A percentile compares a stretch with the other conserved stretches of the same genome.
Conservation (phyloP, 805 yeast genomes). For the Metschnikowia proteae region DNA sequence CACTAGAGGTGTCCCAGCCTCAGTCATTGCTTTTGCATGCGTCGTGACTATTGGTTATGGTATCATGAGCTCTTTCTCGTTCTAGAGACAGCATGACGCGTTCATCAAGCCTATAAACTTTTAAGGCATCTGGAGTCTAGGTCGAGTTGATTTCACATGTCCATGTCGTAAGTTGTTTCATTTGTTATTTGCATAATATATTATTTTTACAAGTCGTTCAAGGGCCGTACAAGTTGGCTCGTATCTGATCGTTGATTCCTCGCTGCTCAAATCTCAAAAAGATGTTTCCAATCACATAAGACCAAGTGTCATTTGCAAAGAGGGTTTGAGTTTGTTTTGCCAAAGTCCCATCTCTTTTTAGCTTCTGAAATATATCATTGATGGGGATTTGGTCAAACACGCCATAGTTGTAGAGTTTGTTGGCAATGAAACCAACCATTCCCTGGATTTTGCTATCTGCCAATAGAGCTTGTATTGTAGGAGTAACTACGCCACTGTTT, state of each 20-base stretch:
- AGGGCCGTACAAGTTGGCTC: conserved; percentile 29
- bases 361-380: conserved; percentile 19
- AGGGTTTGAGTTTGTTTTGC: conserved; percentile 22
- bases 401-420: conserved; percentile 31
- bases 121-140: not conserved
- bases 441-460: conserved; percentile 18
- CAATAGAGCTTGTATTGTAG: conserved; percentile 25
- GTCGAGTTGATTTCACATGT: not conserved
- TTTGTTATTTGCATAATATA: not conserved
- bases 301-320: conserved; percentile 28
- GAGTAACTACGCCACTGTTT: conserved; percentile 27
- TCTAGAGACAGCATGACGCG: not conserved
- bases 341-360: conserved; percentile 23
- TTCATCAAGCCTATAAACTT: not conserved
- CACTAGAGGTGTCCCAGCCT: conserved; percentile 41
- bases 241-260: conserved; percentile 31
- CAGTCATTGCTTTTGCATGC: conserved; percentile 33
- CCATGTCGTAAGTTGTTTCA: not conserved
- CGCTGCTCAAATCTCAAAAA: conserved; percentile 27
- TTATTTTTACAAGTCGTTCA: not conserved
- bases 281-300: conserved; percentile 31
- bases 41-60: conserved; percentile 40
- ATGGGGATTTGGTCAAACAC: conserved; percentile 31
- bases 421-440: conserved; percentile 22
- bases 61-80: conserved; percentile 26